Evolutionary conservation across 2,329 filamentous ascomycete species (phyloP).

Genomic region (Diaporthe australafricana): DNA sequence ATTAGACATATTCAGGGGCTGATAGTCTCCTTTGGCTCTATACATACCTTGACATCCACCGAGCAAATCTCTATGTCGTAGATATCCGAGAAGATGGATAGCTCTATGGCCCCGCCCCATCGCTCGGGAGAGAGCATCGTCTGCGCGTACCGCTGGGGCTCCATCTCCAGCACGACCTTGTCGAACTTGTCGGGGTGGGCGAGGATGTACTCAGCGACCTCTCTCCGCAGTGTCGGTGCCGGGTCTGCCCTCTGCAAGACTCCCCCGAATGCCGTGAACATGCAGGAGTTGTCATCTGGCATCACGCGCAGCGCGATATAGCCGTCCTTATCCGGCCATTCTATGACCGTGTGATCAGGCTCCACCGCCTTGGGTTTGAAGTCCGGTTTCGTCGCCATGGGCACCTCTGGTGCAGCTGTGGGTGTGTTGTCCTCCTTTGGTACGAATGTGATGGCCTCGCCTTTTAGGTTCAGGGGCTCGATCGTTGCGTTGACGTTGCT

Average conservation of each 20-base stretch:
- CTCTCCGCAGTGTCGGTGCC: conserved; percentile 72
- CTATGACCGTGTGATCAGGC: conserved; percentile 57
- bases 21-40: conserved; percentile 55
- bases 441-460: conserved; percentile 63
- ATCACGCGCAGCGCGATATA: conserved; percentile 86
- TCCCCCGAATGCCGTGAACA: conserved; percentile 89
- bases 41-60: conserved; percentile 76
- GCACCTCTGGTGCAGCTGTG: conserved; percentile 28
- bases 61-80: conserved; percentile 89
- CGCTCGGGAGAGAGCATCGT: conserved; percentile 84
- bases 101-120: conserved; percentile 94
- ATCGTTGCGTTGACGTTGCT: conserved; percentile 60
- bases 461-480: conserved; percentile 61
- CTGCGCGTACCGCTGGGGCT: conserved; percentile 80
- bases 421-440: conserved; percentile 49
- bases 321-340: conserved; percentile 62
- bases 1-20: neutral
- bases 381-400: conserved; percentile 37
- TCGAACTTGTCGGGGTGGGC: conserved; percentile 78
- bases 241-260: conserved; percentile 72
- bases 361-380: conserved; percentile 50
- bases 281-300: conserved; percentile 95
- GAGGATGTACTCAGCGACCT: conserved; percentile 85
- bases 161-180: conserved; percentile 79
- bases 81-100: conserved; percentile 84